These are phyloP conservation scores for Venturia carpophila DNA, from an alignment of 2,329 filamentous ascomycete genomes.

Conservation along the genomic window DNA sequence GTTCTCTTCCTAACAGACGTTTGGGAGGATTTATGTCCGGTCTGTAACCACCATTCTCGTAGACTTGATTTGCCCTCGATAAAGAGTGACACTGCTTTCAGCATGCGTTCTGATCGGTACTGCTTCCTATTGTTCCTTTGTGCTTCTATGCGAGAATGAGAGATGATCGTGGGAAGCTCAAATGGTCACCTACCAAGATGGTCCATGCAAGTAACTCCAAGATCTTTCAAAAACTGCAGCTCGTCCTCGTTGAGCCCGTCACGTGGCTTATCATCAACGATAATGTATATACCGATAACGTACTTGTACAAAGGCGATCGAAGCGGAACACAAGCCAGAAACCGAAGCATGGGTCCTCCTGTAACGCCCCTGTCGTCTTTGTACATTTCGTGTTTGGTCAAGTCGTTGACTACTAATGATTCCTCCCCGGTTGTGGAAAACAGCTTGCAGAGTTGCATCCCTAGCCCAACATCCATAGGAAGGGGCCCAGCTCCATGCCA, in stretches of 20 bases:
- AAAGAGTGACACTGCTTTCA: constrained; percentile 21
- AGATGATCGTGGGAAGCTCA: not conserved
- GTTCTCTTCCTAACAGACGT: not conserved
- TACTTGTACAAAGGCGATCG: constrained; percentile 8
- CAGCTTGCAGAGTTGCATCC: constrained; percentile 10
- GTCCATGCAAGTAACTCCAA: constrained; percentile 20
- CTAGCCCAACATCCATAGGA: not conserved
- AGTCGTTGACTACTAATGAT: not conserved
- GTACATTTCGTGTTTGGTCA: not conserved
- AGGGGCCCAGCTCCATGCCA: constrained; percentile 13
- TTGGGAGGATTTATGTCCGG: not conserved
- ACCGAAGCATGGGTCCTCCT: not conserved
- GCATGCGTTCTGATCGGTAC: constrained; percentile 20
- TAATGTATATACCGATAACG: constrained; percentile 29
- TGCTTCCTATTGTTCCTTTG: constrained; percentile 19
- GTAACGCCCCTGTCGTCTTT: not conserved
- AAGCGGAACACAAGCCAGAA: constrained; percentile 2
- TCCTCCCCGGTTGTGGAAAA: not conserved
- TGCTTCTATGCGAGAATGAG: constrained; percentile 16
- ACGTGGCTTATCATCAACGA: constrained; percentile 27
- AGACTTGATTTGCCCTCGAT: constrained; percentile 20
- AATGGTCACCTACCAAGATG: constrained; percentile 16
- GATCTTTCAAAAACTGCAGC: constrained; percentile 20
- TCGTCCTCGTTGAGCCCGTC: constrained; percentile 20
- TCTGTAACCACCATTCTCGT: constrained; percentile 14